Conservation (phyloP, 2,329 filamentous ascomycete species). For the Epichloe sylvatica region DNA sequence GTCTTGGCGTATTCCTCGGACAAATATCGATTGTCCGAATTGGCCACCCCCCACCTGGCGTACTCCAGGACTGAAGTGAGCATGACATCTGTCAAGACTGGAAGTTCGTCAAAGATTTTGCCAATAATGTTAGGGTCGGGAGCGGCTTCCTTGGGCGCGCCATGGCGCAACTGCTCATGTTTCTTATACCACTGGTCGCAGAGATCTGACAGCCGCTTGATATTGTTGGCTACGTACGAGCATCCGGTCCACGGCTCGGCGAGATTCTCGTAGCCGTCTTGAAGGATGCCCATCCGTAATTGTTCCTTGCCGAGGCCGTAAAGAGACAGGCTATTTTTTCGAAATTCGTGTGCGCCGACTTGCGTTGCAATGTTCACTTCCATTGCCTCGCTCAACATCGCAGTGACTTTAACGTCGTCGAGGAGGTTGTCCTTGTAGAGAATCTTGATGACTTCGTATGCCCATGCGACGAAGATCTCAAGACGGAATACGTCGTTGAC, state of each 20-base stretch:
- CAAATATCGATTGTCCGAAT: constrained; percentile 28
- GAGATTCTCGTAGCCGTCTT: constrained; percentile 51
- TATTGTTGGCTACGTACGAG: constrained; percentile 45
- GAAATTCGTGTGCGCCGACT: constrained; percentile 52
- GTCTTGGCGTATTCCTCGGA: constrained; percentile 32
- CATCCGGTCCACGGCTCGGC: constrained; percentile 79
- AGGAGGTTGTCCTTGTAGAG: constrained; percentile 48
- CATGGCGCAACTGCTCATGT: constrained; percentile 21
- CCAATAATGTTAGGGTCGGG: constrained; percentile 28
- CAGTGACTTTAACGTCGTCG: constrained; percentile 39
- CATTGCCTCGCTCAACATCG: constrained; percentile 53
- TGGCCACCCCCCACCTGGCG: constrained; percentile 35
- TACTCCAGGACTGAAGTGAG: constrained; percentile 40
- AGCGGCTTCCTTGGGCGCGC: constrained; percentile 17
- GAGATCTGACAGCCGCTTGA: constrained; percentile 45
- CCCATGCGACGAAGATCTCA: constrained; percentile 65
- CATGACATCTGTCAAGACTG: constrained; percentile 39
- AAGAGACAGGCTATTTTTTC: constrained; percentile 49
- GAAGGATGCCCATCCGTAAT: constrained; percentile 50
- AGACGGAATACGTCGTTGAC: constrained; percentile 59
- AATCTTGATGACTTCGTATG: constrained; percentile 61
- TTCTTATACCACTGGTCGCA: constrained; percentile 41
- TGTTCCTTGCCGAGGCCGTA: constrained; percentile 63
- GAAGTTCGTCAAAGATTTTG: constrained; percentile 33
- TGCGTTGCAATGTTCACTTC: constrained; percentile 46